These are phyloP conservation scores for Clitocybe nebularis DNA, from an alignment of 1,284 basidiomycete species.

Conservation along the genomic window DNA sequence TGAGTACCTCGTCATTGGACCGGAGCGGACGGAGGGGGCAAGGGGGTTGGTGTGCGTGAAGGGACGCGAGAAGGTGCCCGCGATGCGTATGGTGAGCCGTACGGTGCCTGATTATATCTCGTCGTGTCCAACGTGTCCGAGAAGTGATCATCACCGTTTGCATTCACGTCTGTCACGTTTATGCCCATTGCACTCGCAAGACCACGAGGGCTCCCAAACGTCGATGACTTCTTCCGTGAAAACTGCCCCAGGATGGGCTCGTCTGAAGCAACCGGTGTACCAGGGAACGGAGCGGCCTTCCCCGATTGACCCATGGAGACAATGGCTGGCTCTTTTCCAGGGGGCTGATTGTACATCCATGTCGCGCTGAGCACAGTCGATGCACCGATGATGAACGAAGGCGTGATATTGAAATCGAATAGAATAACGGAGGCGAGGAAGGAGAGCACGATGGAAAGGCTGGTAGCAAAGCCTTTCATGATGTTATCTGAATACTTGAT, in stretches of 20 bases:
- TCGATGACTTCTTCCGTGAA: slow-evolving; percentile 43
- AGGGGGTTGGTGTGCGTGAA: slow-evolving; percentile 25
- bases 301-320: slow-evolving; percentile 29
- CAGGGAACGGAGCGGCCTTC: slow-evolving; percentile 39
- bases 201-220: slow-evolving; percentile 41
- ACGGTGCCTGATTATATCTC: slow-evolving; percentile 59
- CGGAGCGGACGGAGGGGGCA: slow-evolving; percentile 14
- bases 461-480: slow-evolving; percentile 93
- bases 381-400: slow-evolving; percentile 82
- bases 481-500: slow-evolving; percentile 92
- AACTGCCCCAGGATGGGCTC: slow-evolving; percentile 61
- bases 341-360: slow-evolving; percentile 80
- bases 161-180: slow-evolving; percentile 13
- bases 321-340: slow-evolving; percentile 42
- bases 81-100: slow-evolving; percentile 63
- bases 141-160: slow-evolving; percentile 28
- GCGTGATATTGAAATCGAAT: slow-evolving; percentile 86
- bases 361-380: slow-evolving; percentile 84
- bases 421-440: slow-evolving; percentile 89
- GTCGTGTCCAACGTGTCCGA: slow-evolving; percentile 47
- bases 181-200: slow-evolving; percentile 20
- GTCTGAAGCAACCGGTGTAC: slow-evolving; percentile 47
- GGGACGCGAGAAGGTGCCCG: slow-evolving; percentile 53
- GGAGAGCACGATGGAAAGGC: slow-evolving; percentile 88
- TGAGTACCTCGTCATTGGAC: slow-evolving; percentile 13